Evolutionary conservation across 108 stramenopile species (phyloP), one percentile per base, ranked within the genome.

Genomic region (Parietichytrium sp.): DNA sequence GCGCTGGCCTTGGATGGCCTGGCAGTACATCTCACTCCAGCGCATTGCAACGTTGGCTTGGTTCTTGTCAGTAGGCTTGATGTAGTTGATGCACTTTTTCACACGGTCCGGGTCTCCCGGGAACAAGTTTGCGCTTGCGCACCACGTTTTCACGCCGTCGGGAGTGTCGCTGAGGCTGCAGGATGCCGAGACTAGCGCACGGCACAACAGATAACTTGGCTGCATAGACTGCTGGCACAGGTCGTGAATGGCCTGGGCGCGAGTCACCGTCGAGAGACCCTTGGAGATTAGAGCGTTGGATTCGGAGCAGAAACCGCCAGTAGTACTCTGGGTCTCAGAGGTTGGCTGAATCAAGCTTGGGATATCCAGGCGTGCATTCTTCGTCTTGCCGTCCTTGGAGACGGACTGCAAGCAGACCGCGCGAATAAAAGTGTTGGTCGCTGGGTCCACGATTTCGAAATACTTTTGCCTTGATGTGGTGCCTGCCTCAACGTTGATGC

Each of bases 11-110:
- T 33, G 20, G 3, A 72, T 25, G 61, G 61, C 6, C 42, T 36
- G 23, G 61, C 61, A 72, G 61, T 72, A 72, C 8, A 72, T 33
- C 33, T 72, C 61, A 2, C 45, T 33, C 61, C 61, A 72, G 15
- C n/a, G 23, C 10, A 45, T 16, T 6, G 45, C 38, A n/a, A 72
- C 42, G 20, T 6, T 27, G 33, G 18, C 25, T 42, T 16, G 23
- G 61, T 72, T 72, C 1, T 3, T 72, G 49, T 16, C n/a, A 42
- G 29, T 27, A 33, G 61, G 61, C 38, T 72, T 72, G 61, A 72
- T 72, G 61, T 72, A 72, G 38, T 16, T 6, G 33, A 18, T 45
- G 61, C 61, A 72, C 10, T 10, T 20, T 15, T 72, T 38, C 42
- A 42, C 10, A 7, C 38, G 20, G 6, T 72, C 25, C 10, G 61